These are phyloP conservation scores for Apiospora saccharicola DNA, from an alignment of 2,329 filamentous ascomycete genomes.

Conservation along the genomic window DNA sequence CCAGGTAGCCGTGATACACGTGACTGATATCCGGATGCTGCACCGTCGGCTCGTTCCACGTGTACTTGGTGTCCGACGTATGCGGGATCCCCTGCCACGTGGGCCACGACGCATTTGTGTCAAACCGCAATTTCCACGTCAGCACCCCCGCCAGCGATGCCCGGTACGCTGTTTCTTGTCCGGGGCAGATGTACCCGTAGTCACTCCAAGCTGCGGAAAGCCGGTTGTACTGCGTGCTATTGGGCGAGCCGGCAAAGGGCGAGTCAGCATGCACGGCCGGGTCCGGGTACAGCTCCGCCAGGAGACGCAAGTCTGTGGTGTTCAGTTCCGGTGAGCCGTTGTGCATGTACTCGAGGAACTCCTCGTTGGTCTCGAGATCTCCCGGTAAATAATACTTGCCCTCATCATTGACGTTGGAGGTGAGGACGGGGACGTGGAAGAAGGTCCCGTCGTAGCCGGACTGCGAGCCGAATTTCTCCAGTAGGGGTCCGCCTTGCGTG, in stretches of 20 bases:
- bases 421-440: conserved; percentile 47
- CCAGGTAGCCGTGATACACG: conserved; percentile 46
- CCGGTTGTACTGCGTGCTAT: conserved; percentile 53
- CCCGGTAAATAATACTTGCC: conserved; percentile 44
- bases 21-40: conserved; percentile 47
- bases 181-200: conserved; percentile 53
- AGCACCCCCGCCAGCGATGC: conserved; percentile 43
- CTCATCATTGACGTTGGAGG: conserved; percentile 46
- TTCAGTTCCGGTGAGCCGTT: conserved; percentile 44
- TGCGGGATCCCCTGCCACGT: conserved; percentile 49
- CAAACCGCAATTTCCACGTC: conserved; percentile 48
- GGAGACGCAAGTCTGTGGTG: conserved; percentile 37
- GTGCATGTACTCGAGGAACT: conserved; percentile 46
- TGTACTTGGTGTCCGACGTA: conserved; percentile 45
- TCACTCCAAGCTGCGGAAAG: conserved; percentile 53
- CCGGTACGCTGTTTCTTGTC: conserved; percentile 52
- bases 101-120: conserved; percentile 45
- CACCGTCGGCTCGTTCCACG: conserved; percentile 45
- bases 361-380: conserved; percentile 44
- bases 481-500: conserved; percentile 51
- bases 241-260: conserved; percentile 46
- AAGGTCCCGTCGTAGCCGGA: conserved; percentile 48
- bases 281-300: conserved; percentile 46
- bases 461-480: conserved; percentile 55
- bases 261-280: conserved; percentile 43